Base-by-base conservation (phyloP, 306 rosid species). In the Cicer chorassanicum region DNA sequence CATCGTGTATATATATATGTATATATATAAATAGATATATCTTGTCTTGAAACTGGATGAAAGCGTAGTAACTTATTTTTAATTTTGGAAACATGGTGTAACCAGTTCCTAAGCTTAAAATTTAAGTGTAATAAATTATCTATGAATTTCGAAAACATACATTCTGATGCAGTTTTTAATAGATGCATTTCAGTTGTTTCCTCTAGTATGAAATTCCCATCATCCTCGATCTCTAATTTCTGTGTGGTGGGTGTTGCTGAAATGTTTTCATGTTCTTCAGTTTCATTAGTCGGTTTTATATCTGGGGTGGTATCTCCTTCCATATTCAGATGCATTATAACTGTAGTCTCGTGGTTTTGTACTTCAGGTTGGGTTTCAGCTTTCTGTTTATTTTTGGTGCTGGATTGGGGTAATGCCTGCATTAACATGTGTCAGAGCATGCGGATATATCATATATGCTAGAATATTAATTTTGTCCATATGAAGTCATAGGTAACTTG, bases 221-320 rank as follows among this genome's bases (percentile, higher is more conserved):
- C 57, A 7, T 19, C 73, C 9, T 66, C 36, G 42, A 68, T 40
- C 57, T 57, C 73, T 36, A 44, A 9, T 61, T 63, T 76, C 50
- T 56, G 78, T 15, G 46, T 34, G 3, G 45, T 14, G 63, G 40
- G 41, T 51, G 68, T 14, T 6, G 34, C 60, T 6, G 21, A 36
- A 77, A 39, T 65, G 9, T 51, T 41, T n/a, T 45, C 73, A 15
- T 40, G 41, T 67, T 79, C 68, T 67, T 42, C 73, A 6, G 4
- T 72, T 36, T 36, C 73, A 46, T 56, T 65, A 19, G 73, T 19
- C 64, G 70, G 38, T 71, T 50, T 66, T 57, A 59, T 49, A 70
- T 81, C 68, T 57, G 29, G 29, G 29, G 8, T 42, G 6, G 44
- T 41, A 6, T 41, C 44, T 41, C 44, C 44, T 41, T 41, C 44